Evolutionary conservation across 2,329 filamentous ascomycete species (phyloP), one percentile per base, ranked within the genome.

Genomic region (Sphaerulina populicola): DNA sequence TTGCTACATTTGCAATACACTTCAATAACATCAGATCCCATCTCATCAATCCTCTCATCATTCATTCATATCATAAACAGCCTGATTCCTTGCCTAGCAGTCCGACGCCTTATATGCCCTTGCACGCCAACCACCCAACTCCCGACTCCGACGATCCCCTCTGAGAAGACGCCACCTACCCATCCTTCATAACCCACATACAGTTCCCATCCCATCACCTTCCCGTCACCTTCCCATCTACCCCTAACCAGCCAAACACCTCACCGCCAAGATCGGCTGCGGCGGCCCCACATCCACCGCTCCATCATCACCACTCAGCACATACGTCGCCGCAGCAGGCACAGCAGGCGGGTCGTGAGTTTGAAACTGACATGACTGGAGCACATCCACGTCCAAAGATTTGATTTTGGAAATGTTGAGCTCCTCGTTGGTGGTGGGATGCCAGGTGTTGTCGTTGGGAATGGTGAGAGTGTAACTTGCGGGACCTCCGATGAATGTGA

Each of bases 211-310:
- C 23, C 5, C 23, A 7, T 6, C 23, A 27, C 23, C 6, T 23
- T 23, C 3, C 21, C n/a, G n/a, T n/a, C 3, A 23, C 21, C 5
- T 27, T 27, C 23, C 23, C 23, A 27, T 27, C 23, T 4, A 27
- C 23, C 23, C 15, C 7, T 15, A 8, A 27, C 10, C 38, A 27
- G 10, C 42, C 7, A 42, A 38, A 36, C 49, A 52, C 27, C 12
- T 47, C 5, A 52, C 49, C 18, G 49, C 49, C 14, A 52, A n/a
- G 27, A 52, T 52, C 12, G 49, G 49, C 49, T 52, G 49, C 11
- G 49, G 49, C 14, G 49, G 49, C 6, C 49, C 49, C 6, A 52
- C 49, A 33, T 47, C 44, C 2, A 52, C 38, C 30, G 49, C 49
- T 0, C 44, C 44, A n/a, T 52, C 44, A 35, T 47, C 44, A 4